A percentile compares a stretch with the other conserved stretches of the same genome.
These are phyloP conservation scores for Nepenthes mirabilis DNA, from an alignment of 148 eudicot species.

Conservation along the genomic window DNA sequence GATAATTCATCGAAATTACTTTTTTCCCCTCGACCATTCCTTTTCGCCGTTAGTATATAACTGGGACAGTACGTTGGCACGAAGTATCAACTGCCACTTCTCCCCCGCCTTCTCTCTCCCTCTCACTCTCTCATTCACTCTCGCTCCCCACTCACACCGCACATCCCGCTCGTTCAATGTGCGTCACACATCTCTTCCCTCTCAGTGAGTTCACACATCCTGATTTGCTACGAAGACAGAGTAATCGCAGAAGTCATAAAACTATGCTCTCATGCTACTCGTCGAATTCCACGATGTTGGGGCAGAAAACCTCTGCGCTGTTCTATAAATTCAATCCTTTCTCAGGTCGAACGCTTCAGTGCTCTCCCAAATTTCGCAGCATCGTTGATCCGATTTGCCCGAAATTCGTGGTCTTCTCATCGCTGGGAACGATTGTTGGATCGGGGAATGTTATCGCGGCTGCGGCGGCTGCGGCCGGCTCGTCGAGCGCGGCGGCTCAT, in stretches of 20 bases:
- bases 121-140: background rate
- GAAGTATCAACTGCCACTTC: background rate
- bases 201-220: background rate
- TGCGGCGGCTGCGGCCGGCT: constrained; percentile 32
- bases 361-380: constrained; percentile 16
- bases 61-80: too few relatives aligned
- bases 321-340: constrained; percentile 8
- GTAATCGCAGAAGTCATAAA: too few relatives aligned
- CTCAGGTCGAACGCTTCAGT: constrained; percentile 3
- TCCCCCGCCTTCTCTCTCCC: background rate
- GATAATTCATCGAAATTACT: too few relatives aligned
- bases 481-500: constrained; percentile 31
- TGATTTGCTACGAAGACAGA: too few relatives aligned
- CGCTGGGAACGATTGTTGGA: constrained; percentile 26
- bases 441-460: constrained; percentile 45
- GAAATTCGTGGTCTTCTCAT: constrained; percentile 29
- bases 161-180: too few relatives aligned
- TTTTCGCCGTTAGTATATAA: too few relatives aligned
- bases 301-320: constrained; percentile 6
- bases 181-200: background rate
- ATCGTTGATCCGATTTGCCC: constrained; percentile 18
- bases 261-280: constrained; percentile 6
- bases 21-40: too few relatives aligned
- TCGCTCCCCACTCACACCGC: background rate
- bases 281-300: constrained; percentile 10